Evolutionary conservation across 768 basidiomycete genomes (phyloP), one percentile per base, ranked within the genome.

Genomic region (Hygrophorus pudorinus): DNA sequence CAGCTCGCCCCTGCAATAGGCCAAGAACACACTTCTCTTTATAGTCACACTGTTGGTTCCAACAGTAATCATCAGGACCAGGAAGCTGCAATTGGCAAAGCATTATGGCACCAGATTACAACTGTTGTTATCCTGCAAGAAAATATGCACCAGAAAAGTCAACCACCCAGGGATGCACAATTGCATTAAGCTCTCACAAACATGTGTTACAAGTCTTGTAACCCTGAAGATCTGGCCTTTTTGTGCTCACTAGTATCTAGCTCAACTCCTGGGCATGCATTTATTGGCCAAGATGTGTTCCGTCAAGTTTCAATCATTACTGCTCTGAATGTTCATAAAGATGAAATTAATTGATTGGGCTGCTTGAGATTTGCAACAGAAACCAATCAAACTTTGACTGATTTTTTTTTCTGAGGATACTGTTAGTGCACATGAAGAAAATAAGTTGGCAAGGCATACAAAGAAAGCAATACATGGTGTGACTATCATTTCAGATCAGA

Each of bases 231-330:
- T 47, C 51, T 67, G 16, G n/a, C 33, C 0, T 60, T 67, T 40
- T 41, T 68, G 3, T 20, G 48, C 5, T 48, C 56, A 8, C 5
- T 50, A 24, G 44, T 61, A 7, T 49, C 51, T 10, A 46, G 52
- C 8, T 27, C 12, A 18, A 12, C 38, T 16, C 40, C 40, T 27
- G 41, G 39, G 5, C 8, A 32, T 27, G 41, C 50, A 8, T 49
- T 38, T 8, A 29, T 62, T 4, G 38, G 24, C 37, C 31, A 56
- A 30, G 18, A 29, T 0, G 16, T 48, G 1, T 62, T 63, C 38
- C 21, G 57, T 27, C 45, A 64, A 55, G 57, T 61, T 0, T 58
- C 65, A 7, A 52, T 66, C 4, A 68, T 69, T 33, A 63, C 64
- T 16, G 46, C 54, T 64, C 66, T 51, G n/a, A n/a, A n/a, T n/a